phyloP scores from a whole-genome alignment of 257 asterid species.

The Gynochthodes officinalis region DNA sequence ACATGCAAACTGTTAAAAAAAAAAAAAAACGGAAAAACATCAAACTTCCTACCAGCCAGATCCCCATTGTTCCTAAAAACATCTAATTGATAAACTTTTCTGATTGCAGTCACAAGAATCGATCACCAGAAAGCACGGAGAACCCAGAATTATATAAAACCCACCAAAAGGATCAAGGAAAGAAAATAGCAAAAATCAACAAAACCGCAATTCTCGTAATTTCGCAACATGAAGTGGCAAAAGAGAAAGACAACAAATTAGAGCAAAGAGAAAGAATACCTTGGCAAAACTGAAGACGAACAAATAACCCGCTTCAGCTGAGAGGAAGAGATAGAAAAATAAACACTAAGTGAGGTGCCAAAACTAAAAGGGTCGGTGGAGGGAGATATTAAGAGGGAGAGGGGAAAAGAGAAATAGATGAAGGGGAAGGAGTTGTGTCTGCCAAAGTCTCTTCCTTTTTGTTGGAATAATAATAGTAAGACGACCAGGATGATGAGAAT shows the following conservation, averaged over 20 bases:
- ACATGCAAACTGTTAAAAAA: neutral
- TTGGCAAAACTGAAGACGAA: slow-evolving; percentile 15
- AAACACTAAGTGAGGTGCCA: slow-evolving; percentile 11
- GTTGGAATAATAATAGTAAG: neutral
- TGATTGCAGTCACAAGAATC: slow-evolving; percentile 22
- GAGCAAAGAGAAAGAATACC: slow-evolving; percentile 21
- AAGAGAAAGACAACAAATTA: slow-evolving; percentile 13
- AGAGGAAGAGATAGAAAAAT: slow-evolving; percentile 44
- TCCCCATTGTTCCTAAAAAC: neutral
- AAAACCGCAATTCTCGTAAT: slow-evolving; percentile 6
- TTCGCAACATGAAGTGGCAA: slow-evolving; percentile 8
- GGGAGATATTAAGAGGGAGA: slow-evolving; percentile 23
- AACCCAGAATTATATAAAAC: slow-evolving; percentile 19
- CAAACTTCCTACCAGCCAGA: neutral
- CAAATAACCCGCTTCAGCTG: neutral
- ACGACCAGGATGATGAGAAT: neutral
- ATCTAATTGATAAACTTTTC: neutral
- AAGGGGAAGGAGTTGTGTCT: neutral
- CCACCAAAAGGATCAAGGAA: neutral
- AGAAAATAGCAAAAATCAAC: slow-evolving; percentile 9
- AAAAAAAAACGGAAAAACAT: neutral
- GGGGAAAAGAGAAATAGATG: neutral
- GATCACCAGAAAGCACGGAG: slow-evolving; percentile 15
- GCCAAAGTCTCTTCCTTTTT: no score
- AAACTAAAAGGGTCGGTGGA: slow-evolving; percentile 44